phyloP scores from a whole-genome alignment of 345 rosid species.

The Populus pruinosa region DNA sequence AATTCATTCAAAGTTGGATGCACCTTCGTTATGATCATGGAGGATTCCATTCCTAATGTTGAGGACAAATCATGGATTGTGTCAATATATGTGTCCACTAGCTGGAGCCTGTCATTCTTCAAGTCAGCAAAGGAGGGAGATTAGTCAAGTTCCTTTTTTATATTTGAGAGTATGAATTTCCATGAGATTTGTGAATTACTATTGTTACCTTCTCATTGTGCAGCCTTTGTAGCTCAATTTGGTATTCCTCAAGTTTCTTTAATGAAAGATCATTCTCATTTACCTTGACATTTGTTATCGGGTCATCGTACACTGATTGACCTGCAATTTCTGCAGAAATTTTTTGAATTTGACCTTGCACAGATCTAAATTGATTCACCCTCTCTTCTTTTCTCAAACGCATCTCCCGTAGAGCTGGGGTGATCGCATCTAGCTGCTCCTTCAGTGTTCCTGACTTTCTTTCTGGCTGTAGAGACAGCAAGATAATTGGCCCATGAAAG shows the following conservation, averaged over 20 bases:
- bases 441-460: conserved; percentile 80
- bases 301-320: conserved; percentile 62
- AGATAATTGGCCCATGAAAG: neutral
- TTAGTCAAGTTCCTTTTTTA: neutral
- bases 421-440: conserved; percentile 84
- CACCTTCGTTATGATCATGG: conserved; percentile 92
- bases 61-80: conserved; percentile 60
- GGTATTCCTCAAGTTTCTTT: conserved; percentile 90
- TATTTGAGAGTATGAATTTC: neutral
- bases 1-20: conserved; percentile 89
- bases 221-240: conserved; percentile 76
- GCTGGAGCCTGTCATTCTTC: conserved; percentile 82
- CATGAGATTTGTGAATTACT: neutral
- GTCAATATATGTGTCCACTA: conserved; percentile 70
- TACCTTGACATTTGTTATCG: conserved; percentile 50
- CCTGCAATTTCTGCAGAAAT: conserved; percentile 91
- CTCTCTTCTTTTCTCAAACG: conserved; percentile 79
- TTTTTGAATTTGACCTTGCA: conserved; percentile 78
- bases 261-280: conserved; percentile 81
- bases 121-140: conserved; percentile 5
- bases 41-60: conserved; percentile 84
- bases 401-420: conserved; percentile 91
- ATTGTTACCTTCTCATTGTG: conserved; percentile 75
- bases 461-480: conserved; percentile 59
- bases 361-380: conserved; percentile 64